Evolutionary conservation across 2,329 filamentous ascomycete species (phyloP).

Genomic region (Dryadomyces quercus-mongolicae): DNA sequence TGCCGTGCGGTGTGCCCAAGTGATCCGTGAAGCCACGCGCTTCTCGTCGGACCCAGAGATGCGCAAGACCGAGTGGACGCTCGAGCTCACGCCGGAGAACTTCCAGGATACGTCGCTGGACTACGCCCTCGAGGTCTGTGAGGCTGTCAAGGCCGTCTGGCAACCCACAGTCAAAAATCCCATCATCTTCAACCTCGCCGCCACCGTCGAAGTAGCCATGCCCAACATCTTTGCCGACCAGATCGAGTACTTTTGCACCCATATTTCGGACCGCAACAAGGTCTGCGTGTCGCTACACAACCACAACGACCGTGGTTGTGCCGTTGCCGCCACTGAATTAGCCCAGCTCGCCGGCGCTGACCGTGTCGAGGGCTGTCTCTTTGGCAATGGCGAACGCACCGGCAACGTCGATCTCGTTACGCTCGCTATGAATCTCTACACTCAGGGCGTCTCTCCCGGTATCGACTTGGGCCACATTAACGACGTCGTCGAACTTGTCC

Average conservation of each 20-base stretch:
- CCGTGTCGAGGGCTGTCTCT: constrained; percentile 84
- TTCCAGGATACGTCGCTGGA: constrained; percentile 87
- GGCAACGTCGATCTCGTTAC: constrained; percentile 95
- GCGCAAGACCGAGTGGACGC: constrained; percentile 55
- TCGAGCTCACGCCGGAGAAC: constrained; percentile 74
- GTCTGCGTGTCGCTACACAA: constrained; percentile 83
- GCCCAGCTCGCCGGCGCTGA: constrained; percentile 95
- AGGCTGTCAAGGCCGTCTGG: constrained; percentile 92
- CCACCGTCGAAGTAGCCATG: constrained; percentile 89
- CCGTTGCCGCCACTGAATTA: constrained; percentile 78
- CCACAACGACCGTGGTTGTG: constrained; percentile 89
- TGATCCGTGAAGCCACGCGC: constrained; percentile 83
- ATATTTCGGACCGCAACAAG: constrained; percentile 76
- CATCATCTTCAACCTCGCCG: constrained; percentile 94
- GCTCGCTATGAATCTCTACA: constrained; percentile 89
- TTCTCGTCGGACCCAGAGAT: constrained; percentile 40
- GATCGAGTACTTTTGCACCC: constrained; percentile 86
- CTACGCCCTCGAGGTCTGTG: constrained; percentile 71
- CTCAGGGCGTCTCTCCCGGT: constrained; percentile 73
- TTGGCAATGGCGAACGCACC: constrained; percentile 90
- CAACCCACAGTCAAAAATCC: constrained; percentile 64
- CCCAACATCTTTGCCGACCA: constrained; percentile 94
- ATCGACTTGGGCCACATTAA: constrained; percentile 81
- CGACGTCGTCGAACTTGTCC: constrained; percentile 63
- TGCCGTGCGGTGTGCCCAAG: constrained; percentile 75